Conservation (phyloP, 306 rosid genomes). For the Mimosa pudica region DNA sequence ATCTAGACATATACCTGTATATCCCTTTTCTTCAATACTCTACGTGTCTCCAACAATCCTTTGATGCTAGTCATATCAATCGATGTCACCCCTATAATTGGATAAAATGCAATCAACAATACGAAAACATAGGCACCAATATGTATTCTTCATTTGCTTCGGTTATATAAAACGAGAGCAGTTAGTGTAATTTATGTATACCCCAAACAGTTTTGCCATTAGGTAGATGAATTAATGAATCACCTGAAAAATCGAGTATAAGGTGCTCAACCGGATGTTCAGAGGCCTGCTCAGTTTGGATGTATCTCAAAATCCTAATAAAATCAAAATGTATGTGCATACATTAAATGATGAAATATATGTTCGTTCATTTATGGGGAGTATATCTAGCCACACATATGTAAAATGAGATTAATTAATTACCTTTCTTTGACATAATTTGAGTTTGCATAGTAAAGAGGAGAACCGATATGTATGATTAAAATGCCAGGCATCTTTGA, state of each 20-base stretch:
- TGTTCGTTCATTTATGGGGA: neutral
- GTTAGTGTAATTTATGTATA: too few species aligned
- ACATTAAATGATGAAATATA: slow-evolving; percentile 1
- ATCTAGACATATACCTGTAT: slow-evolving; percentile 46
- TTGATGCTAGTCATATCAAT: slow-evolving; percentile 75
- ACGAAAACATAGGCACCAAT: too few species aligned
- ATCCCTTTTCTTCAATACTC: slow-evolving; percentile 41
- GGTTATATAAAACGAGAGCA: neutral
- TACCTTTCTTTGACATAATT: slow-evolving; percentile 79
- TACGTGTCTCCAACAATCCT: slow-evolving; percentile 57
- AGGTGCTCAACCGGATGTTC: slow-evolving; percentile 50
- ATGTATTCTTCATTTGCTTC: too few species aligned
- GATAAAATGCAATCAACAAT: neutral
- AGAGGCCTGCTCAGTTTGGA: slow-evolving; percentile 53
- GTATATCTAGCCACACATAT: neutral
- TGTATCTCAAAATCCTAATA: slow-evolving; percentile 72
- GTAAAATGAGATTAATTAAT: neutral
- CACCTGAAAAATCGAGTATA: slow-evolving; percentile 74
- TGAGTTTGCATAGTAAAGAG: slow-evolving; percentile 77
- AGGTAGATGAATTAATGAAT: neutral
- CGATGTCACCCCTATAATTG: slow-evolving; percentile 73
- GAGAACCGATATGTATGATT: slow-evolving; percentile 79
- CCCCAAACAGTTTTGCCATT: neutral
- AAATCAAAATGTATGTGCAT: slow-evolving; percentile 13
- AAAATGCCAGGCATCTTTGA: slow-evolving; percentile 52